Evolutionary conservation across 345 rosid species (phyloP), one percentile per base, ranked within the genome.

Genomic region (Excoecaria agallocha): DNA sequence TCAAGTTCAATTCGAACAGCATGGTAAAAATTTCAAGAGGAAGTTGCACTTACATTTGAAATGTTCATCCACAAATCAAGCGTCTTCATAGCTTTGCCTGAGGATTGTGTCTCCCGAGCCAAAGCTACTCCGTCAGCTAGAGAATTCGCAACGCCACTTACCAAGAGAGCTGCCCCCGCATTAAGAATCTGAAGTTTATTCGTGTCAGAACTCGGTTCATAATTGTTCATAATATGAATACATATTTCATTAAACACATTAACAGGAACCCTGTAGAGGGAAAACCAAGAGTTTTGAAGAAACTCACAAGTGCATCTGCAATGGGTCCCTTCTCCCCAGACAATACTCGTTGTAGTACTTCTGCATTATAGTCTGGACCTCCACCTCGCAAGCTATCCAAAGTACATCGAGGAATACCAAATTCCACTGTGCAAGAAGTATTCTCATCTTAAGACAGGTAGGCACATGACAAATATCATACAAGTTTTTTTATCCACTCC

Each of bases 141-240:
- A 12, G 89, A 84, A n/a, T 76, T 69, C 45, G 83, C 96, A 59
- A 13, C 66, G 63, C 89, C 85, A 66, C 91, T 77, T 12, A 96
- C 98, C 66, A 89, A 69, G 13, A 93, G 92, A 61, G 98, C 94
- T 13, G 98, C 96, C 19, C 96, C 99, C 76, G 99, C 93, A 77
- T 91, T 93, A n/a, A 96, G 85, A 79, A 93, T 87, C 99, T 96
- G 87, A 66, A 30, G 69, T 52, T 59, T 50, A 41, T 70, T 72
- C 65, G 19, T 39, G 67, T 68, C 56, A 82, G 71, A 76, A 51
- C 55, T 38, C 8, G 5, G n/a, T 58, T 65, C 67, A 75, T 12
- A 30, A 63, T 55, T 20, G 37, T n/a, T 22, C 52, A 38, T 62
- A 17, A 37, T 22, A 37, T 39, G 37, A 38, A 58, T 0, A 5